Evolutionary conservation across 768 basidiomycete genomes (phyloP), one percentile per base, ranked within the genome.

Genomic region (Boletus tylopilopsis): DNA sequence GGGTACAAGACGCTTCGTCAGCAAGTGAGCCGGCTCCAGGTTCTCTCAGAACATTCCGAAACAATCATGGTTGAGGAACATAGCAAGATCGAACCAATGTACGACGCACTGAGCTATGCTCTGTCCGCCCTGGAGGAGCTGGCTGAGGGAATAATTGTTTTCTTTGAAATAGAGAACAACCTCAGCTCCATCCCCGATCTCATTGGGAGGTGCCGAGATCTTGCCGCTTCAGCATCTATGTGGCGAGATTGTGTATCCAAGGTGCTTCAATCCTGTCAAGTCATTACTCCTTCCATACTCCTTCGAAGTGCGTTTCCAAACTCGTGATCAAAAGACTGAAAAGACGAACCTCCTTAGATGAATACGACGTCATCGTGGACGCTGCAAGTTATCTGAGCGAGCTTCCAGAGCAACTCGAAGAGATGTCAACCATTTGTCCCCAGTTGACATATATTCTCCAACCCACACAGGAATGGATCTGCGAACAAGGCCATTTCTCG

Each of bases 61-160:
- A 57, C 63, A n/a, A 47, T 64, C 45, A 19, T 30, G 3, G 45
- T 66, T n/a, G 56, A 62, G 12, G 29, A 18, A 25, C 29, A 24
- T 39, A 39, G 51, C 35, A 21, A 54, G 19, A 40, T 68, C 1
- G 53, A 55, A 44, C 45, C 56, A 4, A 54, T 69, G 45, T 36
- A 45, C 32, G 24, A 51, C 16, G 57, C 66, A 3, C 33, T 68
- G 15, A 21, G 41, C 19, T 44, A 48, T 22, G 55, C 52, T 33
- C 25, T 49, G 10, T 64, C 67, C 42, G 68, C 74, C 12, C 54
- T 77, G 24, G 63, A 69, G 10, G 77, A 78, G 50, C 60, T 71
- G 38, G 63, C 49, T 21, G 62, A 68, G 25, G 73, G 63, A 18
- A 63, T 75, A 32, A 43, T 46, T 6, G 54, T 60, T 12, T 73